A percentile compares a stretch with the other conserved stretches of the same genome.
These are phyloP conservation scores for Symbiotaphrina buchneri DNA, from an alignment of 495 filamentous ascomycete genomes.

Conservation along the genomic window DNA sequence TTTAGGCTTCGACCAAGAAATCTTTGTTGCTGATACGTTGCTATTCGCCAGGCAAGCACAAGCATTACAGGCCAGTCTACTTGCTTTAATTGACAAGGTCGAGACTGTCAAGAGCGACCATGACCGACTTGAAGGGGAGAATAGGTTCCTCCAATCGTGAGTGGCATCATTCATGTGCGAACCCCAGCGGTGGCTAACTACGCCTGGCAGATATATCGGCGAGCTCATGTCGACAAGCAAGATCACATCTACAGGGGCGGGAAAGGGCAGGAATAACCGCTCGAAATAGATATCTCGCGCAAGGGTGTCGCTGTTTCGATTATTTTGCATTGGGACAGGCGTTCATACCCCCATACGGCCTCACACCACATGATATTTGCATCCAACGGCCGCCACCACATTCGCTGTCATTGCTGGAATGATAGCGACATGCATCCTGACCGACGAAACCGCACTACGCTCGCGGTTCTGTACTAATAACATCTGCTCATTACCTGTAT, in stretches of 20 bases:
- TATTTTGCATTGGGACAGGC: too few species aligned
- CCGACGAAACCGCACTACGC: too few species aligned
- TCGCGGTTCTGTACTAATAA: too few species aligned
- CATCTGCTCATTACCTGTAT: too few species aligned
- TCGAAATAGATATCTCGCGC: not conserved
- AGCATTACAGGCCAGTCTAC: constrained; percentile 64
- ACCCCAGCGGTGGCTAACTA: constrained; percentile 5
- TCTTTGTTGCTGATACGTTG: not conserved
- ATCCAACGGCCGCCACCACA: too few species aligned
- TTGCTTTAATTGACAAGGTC: constrained; percentile 75
- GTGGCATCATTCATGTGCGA: constrained; percentile 4
- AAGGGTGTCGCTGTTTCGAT: too few species aligned
- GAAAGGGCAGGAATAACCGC: constrained; percentile 4
- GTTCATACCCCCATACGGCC: not conserved
- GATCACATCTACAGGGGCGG: constrained; percentile 35
- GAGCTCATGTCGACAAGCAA: constrained; percentile 66
- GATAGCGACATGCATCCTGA: too few species aligned
- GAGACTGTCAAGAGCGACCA: constrained; percentile 87
- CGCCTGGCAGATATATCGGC: constrained; percentile 30
- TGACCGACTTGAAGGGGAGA: constrained; percentile 82
- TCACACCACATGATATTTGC: too few species aligned
- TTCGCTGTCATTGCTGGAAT: too few species aligned
- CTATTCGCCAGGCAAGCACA: constrained; percentile 48
- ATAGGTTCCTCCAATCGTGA: constrained; percentile 64
- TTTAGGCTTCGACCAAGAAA: constrained; percentile 3